Conservation (phyloP, 192 early-diverging fungal genomes). For the Haplosporangium gracile region DNA sequence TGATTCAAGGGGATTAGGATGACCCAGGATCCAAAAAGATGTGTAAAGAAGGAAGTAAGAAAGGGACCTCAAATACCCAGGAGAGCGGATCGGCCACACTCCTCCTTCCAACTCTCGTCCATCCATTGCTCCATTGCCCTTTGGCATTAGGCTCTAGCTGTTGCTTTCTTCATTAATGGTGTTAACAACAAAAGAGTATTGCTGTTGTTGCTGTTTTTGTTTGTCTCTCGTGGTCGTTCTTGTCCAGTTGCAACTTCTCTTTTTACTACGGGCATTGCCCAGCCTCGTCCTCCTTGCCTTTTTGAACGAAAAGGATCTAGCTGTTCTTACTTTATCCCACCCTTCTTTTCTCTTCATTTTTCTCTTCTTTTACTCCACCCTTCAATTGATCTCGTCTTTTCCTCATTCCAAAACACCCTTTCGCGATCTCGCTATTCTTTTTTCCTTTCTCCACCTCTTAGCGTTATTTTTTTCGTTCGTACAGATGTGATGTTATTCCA, state of each 20-base stretch:
- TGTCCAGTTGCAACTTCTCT: too few relatives aligned
- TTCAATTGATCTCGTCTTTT: too few relatives aligned
- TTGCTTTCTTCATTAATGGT: neutral
- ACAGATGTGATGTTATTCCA: too few relatives aligned
- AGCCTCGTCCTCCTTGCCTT: neutral
- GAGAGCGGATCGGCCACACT: neutral
- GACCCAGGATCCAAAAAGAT: neutral
- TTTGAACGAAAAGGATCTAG: neutral
- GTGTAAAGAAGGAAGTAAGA: neutral
- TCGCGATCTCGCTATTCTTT: too few relatives aligned
- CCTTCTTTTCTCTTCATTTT: neutral
- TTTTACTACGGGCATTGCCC: neutral
- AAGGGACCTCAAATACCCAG: neutral
- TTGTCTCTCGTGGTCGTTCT: too few relatives aligned
- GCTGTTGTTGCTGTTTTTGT: too few relatives aligned
- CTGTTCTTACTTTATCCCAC: neutral
- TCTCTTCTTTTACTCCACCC: neutral
- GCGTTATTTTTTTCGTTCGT: too few relatives aligned
- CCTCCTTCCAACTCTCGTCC: neutral
- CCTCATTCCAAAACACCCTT: too few relatives aligned
- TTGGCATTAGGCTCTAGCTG: neutral
- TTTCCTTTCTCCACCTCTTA: too few relatives aligned
- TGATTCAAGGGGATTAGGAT: neutral
- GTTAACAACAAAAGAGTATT: too few relatives aligned
- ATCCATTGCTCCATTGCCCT: too few relatives aligned